Base-by-base conservation (phyloP, 371 early-diverging fungal genomes). In the Parasitella parasitica region DNA sequence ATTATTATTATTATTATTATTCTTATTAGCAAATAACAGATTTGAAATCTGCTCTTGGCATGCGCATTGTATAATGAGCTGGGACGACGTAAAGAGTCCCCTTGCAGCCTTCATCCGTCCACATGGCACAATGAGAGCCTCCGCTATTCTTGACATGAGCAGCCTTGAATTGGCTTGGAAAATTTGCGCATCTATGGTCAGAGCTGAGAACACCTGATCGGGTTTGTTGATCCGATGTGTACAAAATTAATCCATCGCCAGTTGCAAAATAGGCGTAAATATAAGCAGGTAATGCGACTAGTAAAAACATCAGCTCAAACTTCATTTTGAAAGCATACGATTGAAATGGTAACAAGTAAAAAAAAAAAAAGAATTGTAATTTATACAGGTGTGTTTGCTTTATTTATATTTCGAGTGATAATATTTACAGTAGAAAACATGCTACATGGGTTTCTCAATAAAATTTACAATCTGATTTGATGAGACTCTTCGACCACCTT, bases 11-110 rank as follows among this genome's bases (percentile, higher is more conserved):
- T n/a, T n/a, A n/a, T n/a, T n/a, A n/a, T n/a, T n/a, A n/a, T n/a
- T n/a, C n/a, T n/a, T n/a, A n/a, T 56, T 37, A 57, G 46, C 58
- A 58, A 57, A 64, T 57, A 12, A 64, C 67, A 12, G 79, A 78
- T 39, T 61, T 48, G 38, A 73, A 68, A 13, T 38, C 30, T 12
- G 46, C 63, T 24, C 32, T 43, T 8, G 79, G 79, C 38, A 70
- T 59, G 38, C 66, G 30, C 32, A 78, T 70, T 9, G 54, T 60
- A 35, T 76, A 78, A 61, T 76, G 79, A 22, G 79, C 76, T 11
- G 79, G 79, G 2, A 73, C 72, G 15, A 78, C 69, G 37, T 73
- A 69, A 0, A 78, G 53, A 5, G 57, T 59, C 0, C 79, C 76
- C 35, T 67, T 52, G 30, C 79, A 78, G 22, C 67, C 46, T 0